These are phyloP conservation scores for Evansstolkia leycettana DNA, from an alignment of 495 filamentous ascomycete species.

Conservation along the genomic window DNA sequence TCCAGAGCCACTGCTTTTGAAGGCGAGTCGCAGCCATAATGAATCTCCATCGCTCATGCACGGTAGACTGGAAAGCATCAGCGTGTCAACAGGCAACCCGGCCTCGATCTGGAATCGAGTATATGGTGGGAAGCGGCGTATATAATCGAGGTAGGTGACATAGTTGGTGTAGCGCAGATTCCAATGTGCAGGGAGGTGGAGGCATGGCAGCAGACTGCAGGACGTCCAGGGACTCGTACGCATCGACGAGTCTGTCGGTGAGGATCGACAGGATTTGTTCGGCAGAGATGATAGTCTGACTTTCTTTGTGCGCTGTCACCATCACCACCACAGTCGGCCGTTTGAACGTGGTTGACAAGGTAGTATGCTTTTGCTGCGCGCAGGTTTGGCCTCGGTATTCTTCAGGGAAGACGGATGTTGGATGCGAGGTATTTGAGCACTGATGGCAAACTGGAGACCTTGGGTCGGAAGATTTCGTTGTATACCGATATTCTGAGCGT, in stretches of 20 bases:
- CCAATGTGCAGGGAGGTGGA: background rate
- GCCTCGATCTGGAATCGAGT: background rate
- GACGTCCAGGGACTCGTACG: background rate
- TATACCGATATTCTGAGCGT: no score
- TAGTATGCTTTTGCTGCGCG: no score
- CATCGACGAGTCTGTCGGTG: background rate
- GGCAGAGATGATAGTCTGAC: no score
- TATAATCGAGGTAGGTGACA: background rate
- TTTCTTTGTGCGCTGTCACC: no score
- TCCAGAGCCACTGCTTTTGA: conserved; percentile 1
- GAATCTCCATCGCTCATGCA: conserved; percentile 4
- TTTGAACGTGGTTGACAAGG: no score
- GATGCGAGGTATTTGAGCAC: no score
- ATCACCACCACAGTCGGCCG: no score
- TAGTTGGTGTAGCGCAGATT: background rate
- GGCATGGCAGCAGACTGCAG: background rate
- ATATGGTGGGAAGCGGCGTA: background rate
- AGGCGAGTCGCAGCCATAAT: conserved; percentile 8
- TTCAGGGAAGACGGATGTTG: no score
- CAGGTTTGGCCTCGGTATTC: no score
- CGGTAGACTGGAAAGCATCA: background rate
- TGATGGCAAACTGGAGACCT: no score
- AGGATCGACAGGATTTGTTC: no score
- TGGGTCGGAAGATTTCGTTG: no score
- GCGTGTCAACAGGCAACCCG: background rate